These are phyloP conservation scores for Aspergillus ochraceus DNA, from an alignment of 2,329 filamentous ascomycete genomes.

Conservation along the genomic window DNA sequence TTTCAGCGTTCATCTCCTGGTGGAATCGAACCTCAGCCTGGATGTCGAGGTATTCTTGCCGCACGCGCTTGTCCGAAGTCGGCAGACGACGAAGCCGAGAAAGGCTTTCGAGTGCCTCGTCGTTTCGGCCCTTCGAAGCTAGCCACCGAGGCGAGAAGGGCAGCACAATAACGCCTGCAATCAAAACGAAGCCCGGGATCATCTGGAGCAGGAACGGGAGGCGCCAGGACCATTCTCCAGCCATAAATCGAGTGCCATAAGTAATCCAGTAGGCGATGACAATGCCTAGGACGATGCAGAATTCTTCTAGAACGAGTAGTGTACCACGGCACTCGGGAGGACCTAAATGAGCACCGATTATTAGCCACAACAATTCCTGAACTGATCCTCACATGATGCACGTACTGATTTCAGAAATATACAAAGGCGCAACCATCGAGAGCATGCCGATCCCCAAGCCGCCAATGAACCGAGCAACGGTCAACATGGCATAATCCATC, in stretches of 20 bases:
- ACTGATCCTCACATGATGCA: background rate
- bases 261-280: slow-evolving; percentile 46
- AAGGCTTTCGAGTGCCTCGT: slow-evolving; percentile 52
- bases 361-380: background rate
- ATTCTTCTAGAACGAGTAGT: slow-evolving; percentile 44
- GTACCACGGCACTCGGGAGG: slow-evolving; percentile 51
- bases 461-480: slow-evolving; percentile 51
- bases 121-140: slow-evolving; percentile 46
- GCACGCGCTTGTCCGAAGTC: slow-evolving; percentile 50
- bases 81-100: slow-evolving; percentile 52
- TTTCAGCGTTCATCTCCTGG: slow-evolving; percentile 43
- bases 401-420: slow-evolving; percentile 52
- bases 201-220: slow-evolving; percentile 52
- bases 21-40: slow-evolving; percentile 57
- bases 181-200: slow-evolving; percentile 39
- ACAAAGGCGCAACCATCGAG: slow-evolving; percentile 52
- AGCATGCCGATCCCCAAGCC: slow-evolving; percentile 55
- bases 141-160: slow-evolving; percentile 60
- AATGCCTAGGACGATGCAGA: slow-evolving; percentile 44
- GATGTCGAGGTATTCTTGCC: slow-evolving; percentile 52
- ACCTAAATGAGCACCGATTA: slow-evolving; percentile 12
- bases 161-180: slow-evolving; percentile 43
- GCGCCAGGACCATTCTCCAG: slow-evolving; percentile 48
- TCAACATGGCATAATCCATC: slow-evolving; percentile 52
- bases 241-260: slow-evolving; percentile 46